Evolutionary conservation across 768 basidiomycete species (phyloP), one percentile per base, ranked within the genome.

Genomic region (Lactifluus echinatus): DNA sequence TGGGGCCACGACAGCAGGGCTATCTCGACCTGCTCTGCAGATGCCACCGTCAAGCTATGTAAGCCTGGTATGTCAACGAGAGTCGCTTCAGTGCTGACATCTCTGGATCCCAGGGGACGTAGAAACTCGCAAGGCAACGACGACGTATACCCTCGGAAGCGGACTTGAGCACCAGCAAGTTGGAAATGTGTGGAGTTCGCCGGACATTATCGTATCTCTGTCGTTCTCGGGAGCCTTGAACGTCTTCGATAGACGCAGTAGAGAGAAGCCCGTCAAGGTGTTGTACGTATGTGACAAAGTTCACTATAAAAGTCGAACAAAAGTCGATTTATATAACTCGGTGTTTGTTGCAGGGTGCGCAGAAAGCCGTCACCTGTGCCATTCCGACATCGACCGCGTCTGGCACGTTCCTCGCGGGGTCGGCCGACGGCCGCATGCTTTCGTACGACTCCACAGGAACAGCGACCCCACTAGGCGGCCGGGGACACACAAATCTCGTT

Each of bases 41-140:
- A 97, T 67, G 80, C 87, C 57, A 87, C 87, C 2, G 91, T 94
- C 51, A 90, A 89, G 65, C 71, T 95, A 3, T 97, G 93, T 91
- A 67, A 64, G 50, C 53, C 21, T 49, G 6, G 50, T 33, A 53
- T 31, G 31, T 34, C 37, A 21, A 33, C 14, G 33, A 42, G 4
- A 51, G 15, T 26, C 28, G 23, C 46, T 28, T 7, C n/a, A 48
- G 14, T 15, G 21, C 39, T 52, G 33, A 48, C 24, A 28, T 31
- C n/a, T 34, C 19, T 4, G 7, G 23, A 8, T 37, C 26, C 1
- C 48, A 93, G 90, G 92, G 93, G 92, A 96, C 64, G 81, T 85
- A 0, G 80, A 85, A 65, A 77, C 83, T 0, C 77, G 77, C 57
- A 88, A 91, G 67, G 76, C 79, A 8, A 72, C 78, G 21, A 80